Base-by-base conservation (phyloP, 2,329 filamentous ascomycete species). In the Claviceps arundinis region DNA sequence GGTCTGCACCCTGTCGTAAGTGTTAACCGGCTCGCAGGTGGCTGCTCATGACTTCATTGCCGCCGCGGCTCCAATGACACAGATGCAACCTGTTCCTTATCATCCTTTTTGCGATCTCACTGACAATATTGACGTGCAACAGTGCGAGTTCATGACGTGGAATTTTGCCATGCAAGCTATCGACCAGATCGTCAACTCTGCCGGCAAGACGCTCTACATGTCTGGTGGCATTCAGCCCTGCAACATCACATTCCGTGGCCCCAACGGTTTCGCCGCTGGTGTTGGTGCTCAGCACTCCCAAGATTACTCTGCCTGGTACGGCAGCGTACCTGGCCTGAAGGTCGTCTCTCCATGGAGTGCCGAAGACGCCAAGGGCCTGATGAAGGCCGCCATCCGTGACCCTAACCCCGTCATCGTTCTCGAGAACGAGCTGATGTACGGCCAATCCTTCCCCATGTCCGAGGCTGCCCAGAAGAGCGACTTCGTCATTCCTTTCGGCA, bases 121-220 rank as follows among this genome's bases (percentile, higher is more conserved):
- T 53, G 26, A 40, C 47, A 19, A 8, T 30, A 19, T 37, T 17
- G 24, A 14, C 24, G 24, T 19, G 4, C 56, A 8, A 50, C 59
- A 93, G 88, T 93, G 87, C 81, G 93, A 98, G 77, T 98, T 98
- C 80, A 98, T 98, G 93, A 98, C 93, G 65, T 97, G 95, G 83
- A 98, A 98, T 82, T 97, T 97, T 69, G 91, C 93, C 71, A 98
- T 98, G 93, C 93, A 98, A 77, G 89, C 93, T 68, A 98, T 98
- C 72, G 93, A 98, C 71, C 93, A 98, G 72, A 88, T 98, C 68
- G 90, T 98, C 82, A 98, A 98, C 83, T 97, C 91, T 48, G 93
- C 80, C 62, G 93, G 89, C 67, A 98, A 98, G 81, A 98, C 93
- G 53, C 91, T 98, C 67, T 98, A 98, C 80, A 98, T 98, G 93